These are phyloP conservation scores for Tillandsia fasciculata DNA, from an alignment of 176 grass and related monocot species.

Conservation along the genomic window DNA sequence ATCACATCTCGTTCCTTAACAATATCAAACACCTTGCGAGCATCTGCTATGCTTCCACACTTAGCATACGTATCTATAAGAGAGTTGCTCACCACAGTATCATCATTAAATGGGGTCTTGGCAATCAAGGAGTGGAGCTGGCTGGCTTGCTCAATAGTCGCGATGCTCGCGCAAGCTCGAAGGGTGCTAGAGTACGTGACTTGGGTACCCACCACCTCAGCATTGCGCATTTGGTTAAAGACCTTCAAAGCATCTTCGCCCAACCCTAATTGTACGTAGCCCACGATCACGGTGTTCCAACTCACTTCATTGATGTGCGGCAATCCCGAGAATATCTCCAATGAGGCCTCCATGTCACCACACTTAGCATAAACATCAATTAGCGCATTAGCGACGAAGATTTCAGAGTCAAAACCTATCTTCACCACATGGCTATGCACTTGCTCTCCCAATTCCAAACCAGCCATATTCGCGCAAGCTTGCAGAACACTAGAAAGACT, in stretches of 20 bases:
- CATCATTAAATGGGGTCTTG: constrained; percentile 45
- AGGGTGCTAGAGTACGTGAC: constrained; percentile 71
- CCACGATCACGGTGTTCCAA: constrained; percentile 75
- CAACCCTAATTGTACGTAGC: constrained; percentile 34
- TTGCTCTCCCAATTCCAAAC: constrained; percentile 19
- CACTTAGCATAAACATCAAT: constrained; percentile 78
- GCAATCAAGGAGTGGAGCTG: constrained; percentile 59
- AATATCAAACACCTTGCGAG: constrained; percentile 30
- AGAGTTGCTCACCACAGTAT: constrained; percentile 55
- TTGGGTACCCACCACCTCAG: constrained; percentile 29
- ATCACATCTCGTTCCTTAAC: constrained; percentile 23
- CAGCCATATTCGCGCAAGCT: constrained; percentile 21
- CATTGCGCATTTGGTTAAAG: constrained; percentile 40
- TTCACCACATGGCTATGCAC: constrained; percentile 32
- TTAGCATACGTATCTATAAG: constrained; percentile 77
- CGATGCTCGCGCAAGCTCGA: constrained; percentile 50
- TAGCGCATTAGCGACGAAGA: constrained; percentile 63
- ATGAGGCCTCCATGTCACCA: constrained; percentile 40
- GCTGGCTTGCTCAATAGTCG: constrained; percentile 37
- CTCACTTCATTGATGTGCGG: constrained; percentile 48
- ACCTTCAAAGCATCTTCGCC: constrained; percentile 38
- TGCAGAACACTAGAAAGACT: constrained; percentile 34
- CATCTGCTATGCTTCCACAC: constrained; percentile 55
- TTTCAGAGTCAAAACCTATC: constrained; percentile 44
- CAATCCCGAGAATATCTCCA: constrained; percentile 23